Base-by-base conservation (phyloP, 768 basidiomycete species). In the Candolleomyces eurysporus region DNA sequence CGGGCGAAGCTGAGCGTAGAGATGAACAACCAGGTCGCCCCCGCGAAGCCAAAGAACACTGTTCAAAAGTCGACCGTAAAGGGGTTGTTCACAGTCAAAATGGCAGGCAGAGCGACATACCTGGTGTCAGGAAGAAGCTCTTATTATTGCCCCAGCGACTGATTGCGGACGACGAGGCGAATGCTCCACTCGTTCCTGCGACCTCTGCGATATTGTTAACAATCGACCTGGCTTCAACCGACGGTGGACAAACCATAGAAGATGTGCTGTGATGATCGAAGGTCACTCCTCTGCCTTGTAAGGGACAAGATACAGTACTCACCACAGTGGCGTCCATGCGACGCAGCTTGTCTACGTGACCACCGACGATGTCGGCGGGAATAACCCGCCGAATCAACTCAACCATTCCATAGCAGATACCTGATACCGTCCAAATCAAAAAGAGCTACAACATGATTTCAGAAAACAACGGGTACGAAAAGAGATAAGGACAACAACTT, bases 311-410 rank as follows among this genome's bases (percentile, higher is more conserved):
- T 26, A 21, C 31, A 17, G 14, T 21, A 56, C 61, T 17, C 60
- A 72, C 70, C 6, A 75, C 73, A 22, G 66, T 65, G 13, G 72
- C 73, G 55, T 73, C 73, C 73, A 73, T 72, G 14, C 72, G 69
- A 53, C 73, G 70, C 8, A 75, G 66, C 58, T 75, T 75, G 52
- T 64, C 51, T 17, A 69, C 70, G 22, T 73, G 61, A 22, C 73
- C 72, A n/a, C 73, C 73, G 19, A 73, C 72, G 21, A 75, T 73
- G 61, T 73, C 73, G 16, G 69, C 70, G 16, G 73, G 72, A 43
- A 73, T 75, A 30, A 75, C 73, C 55, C 73, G 71, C 36, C 73
- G 72, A 53, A 75, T 75, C 16, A 75, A 66, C 46, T 73, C 73
- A n/a, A 73, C 73, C 72, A 75, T 75, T 51, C 73, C 73, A 53